Conservation (phyloP, 1,284 basidiomycete species). For the Heterobasidion parviporum region DNA sequence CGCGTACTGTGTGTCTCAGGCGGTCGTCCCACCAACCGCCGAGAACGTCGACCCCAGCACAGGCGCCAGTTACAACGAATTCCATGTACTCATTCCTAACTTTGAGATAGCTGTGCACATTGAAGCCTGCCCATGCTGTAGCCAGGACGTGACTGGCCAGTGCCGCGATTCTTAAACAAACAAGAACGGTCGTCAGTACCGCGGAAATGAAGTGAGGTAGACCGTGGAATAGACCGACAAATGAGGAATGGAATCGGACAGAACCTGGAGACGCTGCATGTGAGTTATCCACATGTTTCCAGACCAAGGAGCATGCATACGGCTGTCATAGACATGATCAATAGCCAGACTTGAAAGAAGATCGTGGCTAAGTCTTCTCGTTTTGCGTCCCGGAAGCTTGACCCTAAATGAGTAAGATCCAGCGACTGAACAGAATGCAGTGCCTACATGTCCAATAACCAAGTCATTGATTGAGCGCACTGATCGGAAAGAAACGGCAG, state of each 20-base stretch:
- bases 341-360: not conserved
- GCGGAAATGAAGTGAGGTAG: not conserved
- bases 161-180: not conserved
- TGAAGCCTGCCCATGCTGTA: not conserved
- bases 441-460: not conserved
- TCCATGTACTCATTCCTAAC: not conserved
- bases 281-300: not conserved
- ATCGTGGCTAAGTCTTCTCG: not conserved
- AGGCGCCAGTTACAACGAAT: not conserved
- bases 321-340: not conserved
- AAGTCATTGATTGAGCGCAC: not conserved
- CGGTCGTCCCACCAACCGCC: not conserved
- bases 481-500: not conserved
- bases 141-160: not conserved
- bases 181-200: not conserved
- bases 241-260: not conserved
- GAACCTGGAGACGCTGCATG: not conserved
- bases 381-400: not conserved
- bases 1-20: not conserved
- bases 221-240: not conserved
- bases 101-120: not conserved
- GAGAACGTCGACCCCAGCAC: not conserved
- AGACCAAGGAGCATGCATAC: not conserved
- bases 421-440: not conserved
- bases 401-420: not conserved